Base-by-base conservation (phyloP, 176 grass and related monocot species). In the Cenchrus fungigraminus region DNA sequence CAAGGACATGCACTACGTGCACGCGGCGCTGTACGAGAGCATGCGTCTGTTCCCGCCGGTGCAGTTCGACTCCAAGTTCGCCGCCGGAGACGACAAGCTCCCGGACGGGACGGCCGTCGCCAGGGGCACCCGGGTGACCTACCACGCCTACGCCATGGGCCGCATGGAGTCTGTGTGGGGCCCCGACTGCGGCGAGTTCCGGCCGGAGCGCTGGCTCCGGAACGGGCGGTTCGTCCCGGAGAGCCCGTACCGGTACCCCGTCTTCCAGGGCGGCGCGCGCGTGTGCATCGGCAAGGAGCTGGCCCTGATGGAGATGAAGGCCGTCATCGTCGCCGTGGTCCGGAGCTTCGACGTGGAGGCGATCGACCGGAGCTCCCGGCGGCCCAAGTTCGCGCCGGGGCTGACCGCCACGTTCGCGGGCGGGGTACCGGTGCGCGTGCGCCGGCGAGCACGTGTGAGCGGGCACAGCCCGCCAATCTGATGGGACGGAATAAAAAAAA, bases 291-390 rank as follows among this genome's bases (percentile, higher is more conserved):
- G 95, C 32, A 95, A 95, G 84, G 95, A 98, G 62, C 76, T 98
- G 12, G 92, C 95, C 4, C 40, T 94, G 15, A 91, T 98, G 88
- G 88, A 98, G 89, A 98, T 95, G 91, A 98, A 98, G 88, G 91
- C 89, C 25, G 86, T 87, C 17, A 89, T 90, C 43, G 92, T 90
- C 12, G 81, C 91, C 51, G 71, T 93, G 10, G 80, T 98, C 47
- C 79, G 81, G 25, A 68, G 80, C 46, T 95, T 95, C 70, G 90
- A 94, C 79, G 54, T 97, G 50, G 65, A 92, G 54, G 52, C 87
- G 15, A 32, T 92, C 64, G 70, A 8, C 2, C 70, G 74, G 54
- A 86, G 77, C 46, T 73, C 77, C 40, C 47, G 79, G 11, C 70
- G 79, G 31, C 90, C 92, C 12, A 97, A 81, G 85, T 97, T 97